Percentiles rank a stretch among this genome's conserved stretches.
These are phyloP conservation scores for Hygrocybe coccinea DNA, from an alignment of 768 basidiomycete genomes.

Conservation along the genomic window DNA sequence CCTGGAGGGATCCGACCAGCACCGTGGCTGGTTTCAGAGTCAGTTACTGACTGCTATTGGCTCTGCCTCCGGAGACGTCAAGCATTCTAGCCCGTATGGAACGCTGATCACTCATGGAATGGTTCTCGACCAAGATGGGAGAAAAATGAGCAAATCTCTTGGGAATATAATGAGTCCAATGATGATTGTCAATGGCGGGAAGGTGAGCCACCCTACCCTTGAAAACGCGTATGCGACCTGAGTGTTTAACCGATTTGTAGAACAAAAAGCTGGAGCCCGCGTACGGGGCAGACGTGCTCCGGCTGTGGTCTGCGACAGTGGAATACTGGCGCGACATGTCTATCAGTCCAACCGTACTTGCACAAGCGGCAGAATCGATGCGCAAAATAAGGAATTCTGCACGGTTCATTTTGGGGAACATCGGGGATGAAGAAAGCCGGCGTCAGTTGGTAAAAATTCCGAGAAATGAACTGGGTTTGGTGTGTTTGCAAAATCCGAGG, in stretches of 20 bases:
- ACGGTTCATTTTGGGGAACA: slow-evolving; percentile 81
- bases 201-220: slow-evolving; percentile 41
- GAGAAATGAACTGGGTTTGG: slow-evolving; percentile 55
- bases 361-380: slow-evolving; percentile 68
- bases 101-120: slow-evolving; percentile 93
- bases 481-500: slow-evolving; percentile 22
- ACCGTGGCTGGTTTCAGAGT: slow-evolving; percentile 99
- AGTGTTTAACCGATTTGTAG: slow-evolving; percentile 31
- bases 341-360: slow-evolving; percentile 72
- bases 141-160: slow-evolving; percentile 96
- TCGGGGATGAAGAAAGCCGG: slow-evolving; percentile 39
- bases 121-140: slow-evolving; percentile 84
- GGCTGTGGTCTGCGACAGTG: slow-evolving; percentile 88
- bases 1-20: slow-evolving; percentile 94
- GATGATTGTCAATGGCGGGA: slow-evolving; percentile 71
- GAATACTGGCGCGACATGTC: slow-evolving; percentile 88
- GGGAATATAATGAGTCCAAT: slow-evolving; percentile 89
- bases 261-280: slow-evolving; percentile 66
- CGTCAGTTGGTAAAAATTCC: slow-evolving; percentile 33
- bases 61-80: slow-evolving; percentile 31
- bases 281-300: slow-evolving; percentile 81
- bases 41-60: slow-evolving; percentile 80
- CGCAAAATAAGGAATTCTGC: slow-evolving; percentile 84
- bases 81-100: slow-evolving; percentile 54
- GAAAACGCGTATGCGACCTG: slow-evolving; percentile 1